These are phyloP conservation scores for Diplodia sapinea DNA, from an alignment of 2,329 filamentous ascomycete genomes.

Conservation along the genomic window DNA sequence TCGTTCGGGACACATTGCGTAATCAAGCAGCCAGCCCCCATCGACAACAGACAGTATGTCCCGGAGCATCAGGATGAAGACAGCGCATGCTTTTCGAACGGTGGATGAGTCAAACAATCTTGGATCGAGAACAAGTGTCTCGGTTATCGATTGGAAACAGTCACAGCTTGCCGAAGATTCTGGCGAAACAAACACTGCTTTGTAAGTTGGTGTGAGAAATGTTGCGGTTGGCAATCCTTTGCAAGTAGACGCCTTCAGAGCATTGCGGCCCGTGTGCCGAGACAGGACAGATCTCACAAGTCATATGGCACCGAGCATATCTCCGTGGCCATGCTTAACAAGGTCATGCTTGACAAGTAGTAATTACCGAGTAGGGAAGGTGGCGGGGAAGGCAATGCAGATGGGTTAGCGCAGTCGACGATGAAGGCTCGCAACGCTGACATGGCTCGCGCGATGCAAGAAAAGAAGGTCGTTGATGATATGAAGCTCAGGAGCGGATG, in stretches of 20 bases:
- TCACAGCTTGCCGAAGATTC: background rate
- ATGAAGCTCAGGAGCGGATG: background rate
- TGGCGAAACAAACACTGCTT: background rate
- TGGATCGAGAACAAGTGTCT: background rate
- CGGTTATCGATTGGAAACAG: background rate
- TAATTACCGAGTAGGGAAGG: conserved; percentile 2
- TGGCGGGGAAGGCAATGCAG: background rate
- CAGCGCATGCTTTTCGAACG: too few species aligned
- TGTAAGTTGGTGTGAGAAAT: background rate
- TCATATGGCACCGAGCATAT: background rate
- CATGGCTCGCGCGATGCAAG: background rate
- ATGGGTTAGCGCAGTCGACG: background rate
- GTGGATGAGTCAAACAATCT: too few species aligned
- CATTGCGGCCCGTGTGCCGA: background rate
- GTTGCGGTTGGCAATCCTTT: background rate
- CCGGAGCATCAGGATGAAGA: too few species aligned
- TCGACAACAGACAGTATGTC: background rate
- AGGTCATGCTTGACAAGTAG: background rate
- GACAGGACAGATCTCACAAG: background rate
- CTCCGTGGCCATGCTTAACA: background rate
- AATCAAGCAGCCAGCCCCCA: background rate
- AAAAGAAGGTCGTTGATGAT: background rate
- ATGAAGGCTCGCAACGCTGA: background rate
- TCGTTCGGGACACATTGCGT: background rate
- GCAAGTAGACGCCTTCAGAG: background rate